Percentiles rank a stretch among this genome's conserved stretches.
These are phyloP conservation scores for Biscutella auriculata DNA, from an alignment of 441 rosid species.

Conservation along the genomic window DNA sequence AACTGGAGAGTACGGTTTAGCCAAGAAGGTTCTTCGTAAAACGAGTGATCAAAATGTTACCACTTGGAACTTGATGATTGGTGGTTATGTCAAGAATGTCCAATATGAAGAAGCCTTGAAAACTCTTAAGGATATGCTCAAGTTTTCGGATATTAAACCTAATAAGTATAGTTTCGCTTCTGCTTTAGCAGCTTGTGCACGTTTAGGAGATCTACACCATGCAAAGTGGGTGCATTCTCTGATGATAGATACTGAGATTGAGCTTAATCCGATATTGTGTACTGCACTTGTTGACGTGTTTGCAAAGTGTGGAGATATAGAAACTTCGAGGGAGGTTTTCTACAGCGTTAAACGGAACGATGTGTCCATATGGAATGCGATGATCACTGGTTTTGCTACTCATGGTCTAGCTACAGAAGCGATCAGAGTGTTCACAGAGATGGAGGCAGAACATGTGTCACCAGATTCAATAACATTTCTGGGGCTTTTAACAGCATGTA, in stretches of 20 bases:
- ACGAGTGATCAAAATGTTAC: constrained; percentile 29
- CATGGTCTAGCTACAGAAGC: constrained; percentile 66
- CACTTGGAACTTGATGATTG: constrained; percentile 53
- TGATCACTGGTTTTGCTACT: constrained; percentile 60
- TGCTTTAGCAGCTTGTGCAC: constrained; percentile 37
- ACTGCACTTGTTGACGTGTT: constrained; percentile 67
- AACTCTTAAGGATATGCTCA: constrained; percentile 32
- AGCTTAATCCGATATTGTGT: constrained; percentile 43
- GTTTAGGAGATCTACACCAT: constrained; percentile 45
- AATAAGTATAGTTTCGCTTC: constrained; percentile 50
- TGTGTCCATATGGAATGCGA: constrained; percentile 70
- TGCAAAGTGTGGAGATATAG: constrained; percentile 64
- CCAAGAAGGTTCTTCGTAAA: constrained; percentile 32
- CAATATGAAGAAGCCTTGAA: constrained; percentile 34
- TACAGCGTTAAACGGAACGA: constrained; percentile 24
- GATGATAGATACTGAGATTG: constrained; percentile 35
- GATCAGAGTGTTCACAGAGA: constrained; percentile 33
- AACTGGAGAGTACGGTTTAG: constrained; percentile 31
- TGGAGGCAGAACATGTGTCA: constrained; percentile 36
- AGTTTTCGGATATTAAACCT: constrained; percentile 25
- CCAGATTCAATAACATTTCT: constrained; percentile 49
- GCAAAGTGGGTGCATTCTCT: constrained; percentile 55
- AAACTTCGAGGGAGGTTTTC: constrained; percentile 46
- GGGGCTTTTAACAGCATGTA: constrained; percentile 46
- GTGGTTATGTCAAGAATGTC: constrained; percentile 36